Base-by-base conservation (phyloP, 2,329 filamentous ascomycete species). In the Didymella lethalis region DNA sequence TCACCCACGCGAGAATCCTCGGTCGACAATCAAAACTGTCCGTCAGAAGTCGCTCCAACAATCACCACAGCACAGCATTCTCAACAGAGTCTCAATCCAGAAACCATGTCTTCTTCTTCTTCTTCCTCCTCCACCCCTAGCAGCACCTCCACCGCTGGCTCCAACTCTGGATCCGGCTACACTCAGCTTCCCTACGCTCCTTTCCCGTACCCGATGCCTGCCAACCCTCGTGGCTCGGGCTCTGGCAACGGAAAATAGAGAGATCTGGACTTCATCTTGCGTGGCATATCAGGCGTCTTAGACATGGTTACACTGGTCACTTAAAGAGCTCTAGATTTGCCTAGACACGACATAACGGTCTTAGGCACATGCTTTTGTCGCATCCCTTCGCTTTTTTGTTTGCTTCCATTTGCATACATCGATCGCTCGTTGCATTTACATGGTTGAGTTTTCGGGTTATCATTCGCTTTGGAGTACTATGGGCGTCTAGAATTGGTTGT, bases 51-150 rank as follows among this genome's bases (percentile, higher is more conserved):
- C 29, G 34, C 47, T 16, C 54, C 56, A 54, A 50, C 67, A 61
- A 68, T 57, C 46, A 62, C 44, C 52, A 57, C 23, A 48, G 62
- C 61, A n/a, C 16, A 18, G 50, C 49, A 11, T 41, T 41, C 32
- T 46, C 64, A 62, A 10, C 68, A 69, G 23, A 41, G 59, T 32
- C 20, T 31, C 47, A 41, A 41, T 23, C 43, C 44, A 44, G 46
- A 52, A 58, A 59, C 59, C 12, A 76, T 76, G 74, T 77, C 74
- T 66, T 76, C 74, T 66, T 77, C 74, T 66, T 76, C 74, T 66
- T 76, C 74, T 20, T 76, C 74, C 31, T 63, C 66, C 28, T 75
- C 74, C 29, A 51, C 54, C 2, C 69, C 73, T 18, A 64, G 66
- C 23, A 72, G 61, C 59, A 76, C 74, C 11, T 71, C 65, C n/a